Conservation (phyloP, 2,329 filamentous ascomycete genomes). For the Davidsoniella eucalypti region DNA sequence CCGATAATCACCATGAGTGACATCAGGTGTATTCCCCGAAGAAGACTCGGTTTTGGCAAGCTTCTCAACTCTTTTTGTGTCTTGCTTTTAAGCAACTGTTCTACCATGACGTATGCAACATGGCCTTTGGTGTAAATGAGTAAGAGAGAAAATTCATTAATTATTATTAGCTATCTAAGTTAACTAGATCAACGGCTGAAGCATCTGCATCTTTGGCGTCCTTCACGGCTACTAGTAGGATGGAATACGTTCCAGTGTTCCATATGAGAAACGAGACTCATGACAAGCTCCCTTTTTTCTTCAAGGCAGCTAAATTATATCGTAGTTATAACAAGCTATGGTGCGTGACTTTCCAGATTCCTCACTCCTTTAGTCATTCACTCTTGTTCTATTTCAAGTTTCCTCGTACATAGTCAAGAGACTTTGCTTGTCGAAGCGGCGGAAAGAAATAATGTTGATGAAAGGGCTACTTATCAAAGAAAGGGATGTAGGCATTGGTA, state of each 20-base stretch:
- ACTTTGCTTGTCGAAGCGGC: too few species aligned
- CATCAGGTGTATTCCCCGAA: too few species aligned
- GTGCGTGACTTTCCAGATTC: too few species aligned
- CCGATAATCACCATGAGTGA: too few species aligned
- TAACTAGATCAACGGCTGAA: conserved; percentile 15
- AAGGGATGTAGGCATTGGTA: too few species aligned
- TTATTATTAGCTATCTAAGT: conserved; percentile 19
- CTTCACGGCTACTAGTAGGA: conserved; percentile 28
- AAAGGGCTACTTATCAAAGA: too few species aligned
- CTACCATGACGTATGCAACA: conserved; percentile 15
- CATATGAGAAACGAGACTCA: conserved; percentile 45
- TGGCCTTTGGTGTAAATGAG: conserved; percentile 12
- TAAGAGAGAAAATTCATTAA: conserved; percentile 14
- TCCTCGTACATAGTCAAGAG: too few species aligned
- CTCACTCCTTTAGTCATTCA: too few species aligned
- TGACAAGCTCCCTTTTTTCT: conserved; percentile 33
- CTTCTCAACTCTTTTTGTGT: conserved; percentile 19
- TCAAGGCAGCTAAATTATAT: conserved; percentile 38
- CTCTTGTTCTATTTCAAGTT: too few species aligned
- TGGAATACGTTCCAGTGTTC: conserved; percentile 43
- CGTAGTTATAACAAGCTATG: not conserved
- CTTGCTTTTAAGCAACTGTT: conserved; percentile 18
- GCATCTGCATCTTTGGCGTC: conserved; percentile 11
- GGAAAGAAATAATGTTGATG: too few species aligned
- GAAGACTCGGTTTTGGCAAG: conserved; percentile 20